Percentiles rank a stretch among this genome's conserved stretches.
These are phyloP conservation scores for Magnusiomyces paraingens DNA, from an alignment of 1,139 yeast species.

Conservation along the genomic window DNA sequence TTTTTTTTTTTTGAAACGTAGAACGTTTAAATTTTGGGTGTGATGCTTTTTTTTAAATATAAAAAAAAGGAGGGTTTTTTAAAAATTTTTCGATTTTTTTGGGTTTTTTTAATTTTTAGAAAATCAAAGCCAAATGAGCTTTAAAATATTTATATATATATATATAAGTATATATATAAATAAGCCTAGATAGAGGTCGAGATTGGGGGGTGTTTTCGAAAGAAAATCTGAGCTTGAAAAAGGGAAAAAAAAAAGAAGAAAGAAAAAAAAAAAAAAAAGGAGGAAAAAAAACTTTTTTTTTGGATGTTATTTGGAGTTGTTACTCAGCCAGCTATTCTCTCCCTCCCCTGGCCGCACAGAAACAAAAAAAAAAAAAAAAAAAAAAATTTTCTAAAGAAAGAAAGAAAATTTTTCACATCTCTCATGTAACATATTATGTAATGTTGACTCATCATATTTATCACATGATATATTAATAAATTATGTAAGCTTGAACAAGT, in stretches of 20 bases:
- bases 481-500: too few relatives aligned
- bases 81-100: conserved; percentile 20
- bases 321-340: too few relatives aligned
- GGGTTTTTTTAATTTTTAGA: conserved; percentile 16
- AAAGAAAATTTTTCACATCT: too few relatives aligned
- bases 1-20: conserved; percentile 3
- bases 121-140: not conserved
- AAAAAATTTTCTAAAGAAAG: too few relatives aligned
- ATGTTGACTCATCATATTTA: too few relatives aligned
- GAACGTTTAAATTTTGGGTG: not conserved
- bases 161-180: not conserved
- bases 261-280: not conserved
- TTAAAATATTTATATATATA: not conserved
- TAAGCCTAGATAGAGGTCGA: not conserved
- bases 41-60: not conserved
- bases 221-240: too few relatives aligned
- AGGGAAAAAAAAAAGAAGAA: not conserved
- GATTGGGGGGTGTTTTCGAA: not conserved
- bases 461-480: too few relatives aligned
- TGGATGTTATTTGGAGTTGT: not conserved
- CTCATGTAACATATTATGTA: too few relatives aligned
- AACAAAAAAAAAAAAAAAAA: too few relatives aligned
- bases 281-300: conserved; percentile 1
- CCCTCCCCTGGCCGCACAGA: too few relatives aligned
- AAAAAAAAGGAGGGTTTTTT: conserved; percentile 11